These are phyloP conservation scores for Irpex sp. DNA, from an alignment of 1,284 basidiomycete species.

Conservation along the genomic window DNA sequence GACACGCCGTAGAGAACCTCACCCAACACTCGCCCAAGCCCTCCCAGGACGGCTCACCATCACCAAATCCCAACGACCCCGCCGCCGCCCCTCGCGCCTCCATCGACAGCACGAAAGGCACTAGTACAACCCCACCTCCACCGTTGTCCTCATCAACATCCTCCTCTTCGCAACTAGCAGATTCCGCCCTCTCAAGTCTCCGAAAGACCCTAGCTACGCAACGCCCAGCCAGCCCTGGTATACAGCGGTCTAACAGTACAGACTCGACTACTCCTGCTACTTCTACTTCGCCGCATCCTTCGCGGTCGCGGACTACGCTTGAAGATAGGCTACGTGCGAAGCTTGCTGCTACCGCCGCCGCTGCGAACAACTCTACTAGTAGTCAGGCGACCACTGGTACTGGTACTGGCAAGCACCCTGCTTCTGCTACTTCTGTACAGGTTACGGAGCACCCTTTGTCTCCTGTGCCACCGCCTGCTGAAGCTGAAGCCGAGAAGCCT, in stretches of 20 bases:
- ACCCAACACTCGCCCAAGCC: conserved; percentile 21
- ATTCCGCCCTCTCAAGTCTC: conserved; percentile 53
- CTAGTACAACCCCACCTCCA: too few relatives aligned
- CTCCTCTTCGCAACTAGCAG: conserved; percentile 54
- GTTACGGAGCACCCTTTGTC: conserved; percentile 30
- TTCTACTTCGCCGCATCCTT: neutral
- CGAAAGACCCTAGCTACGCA: conserved; percentile 59
- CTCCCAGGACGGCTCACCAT: conserved; percentile 21
- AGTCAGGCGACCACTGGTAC: conserved; percentile 25
- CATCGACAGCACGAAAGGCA: conserved; percentile 19
- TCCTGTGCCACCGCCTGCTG: conserved; percentile 33
- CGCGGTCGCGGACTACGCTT: conserved; percentile 35
- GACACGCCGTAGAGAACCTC: conserved; percentile 29
- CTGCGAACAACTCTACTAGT: conserved; percentile 40
- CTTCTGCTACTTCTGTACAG: conserved; percentile 35
- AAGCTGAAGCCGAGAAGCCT: too few relatives aligned
- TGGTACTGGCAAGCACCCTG: conserved; percentile 27
- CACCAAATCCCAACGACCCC: neutral
- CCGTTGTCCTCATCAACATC: conserved; percentile 13
- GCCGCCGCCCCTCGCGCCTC: conserved; percentile 20
- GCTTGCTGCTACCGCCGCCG: conserved; percentile 47
- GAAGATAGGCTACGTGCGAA: conserved; percentile 69
- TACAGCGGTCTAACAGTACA: conserved; percentile 14
- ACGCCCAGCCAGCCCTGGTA: conserved; percentile 40
- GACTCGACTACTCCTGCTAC: conserved; percentile 19